Conservation (phyloP, 805 yeast genomes). For the Ogataea methylovora region DNA sequence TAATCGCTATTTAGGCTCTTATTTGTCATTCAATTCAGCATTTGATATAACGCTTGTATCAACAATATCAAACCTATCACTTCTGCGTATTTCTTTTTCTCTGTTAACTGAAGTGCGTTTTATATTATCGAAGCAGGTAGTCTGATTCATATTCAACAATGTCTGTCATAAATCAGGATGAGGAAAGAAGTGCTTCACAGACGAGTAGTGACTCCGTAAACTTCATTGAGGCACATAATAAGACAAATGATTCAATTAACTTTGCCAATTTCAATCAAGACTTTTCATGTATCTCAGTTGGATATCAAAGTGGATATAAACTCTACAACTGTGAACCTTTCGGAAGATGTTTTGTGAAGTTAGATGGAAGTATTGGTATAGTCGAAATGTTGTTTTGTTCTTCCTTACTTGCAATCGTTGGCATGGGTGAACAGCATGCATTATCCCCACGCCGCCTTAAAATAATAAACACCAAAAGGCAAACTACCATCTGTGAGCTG, state of each 20-base stretch:
- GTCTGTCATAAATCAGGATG: too few species aligned
- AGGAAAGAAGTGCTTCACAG: too few species aligned
- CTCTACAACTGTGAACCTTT: constrained; percentile 84
- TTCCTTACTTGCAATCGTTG: constrained; percentile 77
- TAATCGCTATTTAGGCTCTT: too few species aligned
- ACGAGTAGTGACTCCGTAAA: too few species aligned
- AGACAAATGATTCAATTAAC: constrained; percentile 23
- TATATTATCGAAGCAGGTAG: too few species aligned
- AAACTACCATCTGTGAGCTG: constrained; percentile 73
- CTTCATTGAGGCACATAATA: background rate
- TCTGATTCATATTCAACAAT: too few species aligned
- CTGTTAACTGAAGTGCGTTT: too few species aligned
- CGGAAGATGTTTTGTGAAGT: constrained; percentile 53
- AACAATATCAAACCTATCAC: too few species aligned
- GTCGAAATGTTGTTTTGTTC: constrained; percentile 91
- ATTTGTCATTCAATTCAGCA: too few species aligned
- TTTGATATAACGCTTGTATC: too few species aligned
- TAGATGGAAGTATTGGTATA: constrained; percentile 57
- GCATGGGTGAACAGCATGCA: constrained; percentile 66
- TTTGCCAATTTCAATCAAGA: constrained; percentile 82
- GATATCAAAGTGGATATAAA: constrained; percentile 56
- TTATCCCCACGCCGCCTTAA: constrained; percentile 79
- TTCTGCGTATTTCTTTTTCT: too few species aligned
- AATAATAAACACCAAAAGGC: constrained; percentile 72
- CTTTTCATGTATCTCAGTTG: constrained; percentile 69